Evolutionary conservation across 495 filamentous ascomycete species (phyloP).

Genomic region (Baudoinia panamericana): DNA sequence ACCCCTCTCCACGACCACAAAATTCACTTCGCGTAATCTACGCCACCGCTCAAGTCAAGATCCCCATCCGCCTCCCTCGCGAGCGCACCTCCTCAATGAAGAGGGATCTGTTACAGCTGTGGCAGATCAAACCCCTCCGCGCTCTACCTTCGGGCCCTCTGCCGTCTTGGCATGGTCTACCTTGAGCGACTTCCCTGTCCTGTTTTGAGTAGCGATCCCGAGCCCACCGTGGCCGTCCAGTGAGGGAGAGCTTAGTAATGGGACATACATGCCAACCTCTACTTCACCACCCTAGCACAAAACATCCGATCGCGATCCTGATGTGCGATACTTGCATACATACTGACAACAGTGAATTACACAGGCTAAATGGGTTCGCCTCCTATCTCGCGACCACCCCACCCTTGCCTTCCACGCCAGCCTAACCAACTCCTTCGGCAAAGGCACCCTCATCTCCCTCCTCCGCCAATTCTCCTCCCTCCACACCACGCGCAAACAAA

Average conservation of each 20-base stretch:
- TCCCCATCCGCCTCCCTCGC: conserved; percentile 47
- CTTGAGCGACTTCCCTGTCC: conserved; percentile 36
- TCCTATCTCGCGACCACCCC: conserved; percentile 72
- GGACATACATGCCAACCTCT: conserved; percentile 94
- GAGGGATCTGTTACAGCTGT: conserved; percentile 99
- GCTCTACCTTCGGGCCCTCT: conserved; percentile 24
- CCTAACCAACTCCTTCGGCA: conserved; percentile 65
- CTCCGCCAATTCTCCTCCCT: conserved; percentile 79
- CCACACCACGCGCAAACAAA: conserved; percentile 80
- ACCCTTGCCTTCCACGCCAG: conserved; percentile 87
- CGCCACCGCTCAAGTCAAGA: conserved; percentile 63
- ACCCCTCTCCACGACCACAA: too few relatives aligned
- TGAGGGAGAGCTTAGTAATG: conserved; percentile 96
- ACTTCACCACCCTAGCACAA: too few relatives aligned
- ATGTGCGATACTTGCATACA: not conserved
- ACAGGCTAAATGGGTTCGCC: conserved; percentile 75
- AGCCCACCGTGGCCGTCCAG: conserved; percentile 33
- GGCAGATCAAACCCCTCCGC: conserved; percentile 56
- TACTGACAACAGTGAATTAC: conserved; percentile 18
- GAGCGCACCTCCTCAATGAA: too few relatives aligned
- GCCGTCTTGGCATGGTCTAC: conserved; percentile 68
- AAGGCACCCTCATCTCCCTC: conserved; percentile 30
- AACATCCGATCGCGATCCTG: not conserved
- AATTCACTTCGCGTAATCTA: not conserved
- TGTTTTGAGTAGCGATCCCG: conserved; percentile 82